phyloP scores from a whole-genome alignment of 352 stramenopile genomes.

The Albugo candida region DNA sequence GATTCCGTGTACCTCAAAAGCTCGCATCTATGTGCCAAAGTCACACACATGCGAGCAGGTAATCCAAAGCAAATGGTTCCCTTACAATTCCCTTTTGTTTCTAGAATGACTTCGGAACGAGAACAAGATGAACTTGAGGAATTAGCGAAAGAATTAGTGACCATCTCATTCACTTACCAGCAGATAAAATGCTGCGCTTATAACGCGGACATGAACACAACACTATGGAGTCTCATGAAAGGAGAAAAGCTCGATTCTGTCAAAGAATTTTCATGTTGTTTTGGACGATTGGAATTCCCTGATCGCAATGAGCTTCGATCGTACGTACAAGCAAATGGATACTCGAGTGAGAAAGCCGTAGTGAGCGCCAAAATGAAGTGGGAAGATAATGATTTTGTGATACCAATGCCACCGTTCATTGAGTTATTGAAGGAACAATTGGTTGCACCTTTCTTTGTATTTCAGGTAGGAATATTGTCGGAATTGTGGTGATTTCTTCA shows the following conservation, averaged over 20 bases:
- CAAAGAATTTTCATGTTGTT: conserved; percentile 4
- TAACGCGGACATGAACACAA: conserved; percentile 13
- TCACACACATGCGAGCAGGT: no score
- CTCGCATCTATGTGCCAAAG: no score
- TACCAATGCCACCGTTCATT: conserved; percentile 69
- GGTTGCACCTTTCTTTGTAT: conserved; percentile 93
- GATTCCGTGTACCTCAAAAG: neutral
- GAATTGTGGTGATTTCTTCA: neutral
- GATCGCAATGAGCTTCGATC: conserved; percentile 11
- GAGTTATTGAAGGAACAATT: conserved; percentile 84
- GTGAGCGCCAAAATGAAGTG: conserved; percentile 17
- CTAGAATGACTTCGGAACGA: no score
- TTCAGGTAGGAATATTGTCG: conserved; percentile 57
- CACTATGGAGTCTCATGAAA: neutral
- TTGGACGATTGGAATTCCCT: conserved; percentile 24
- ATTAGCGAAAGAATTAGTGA: no score
- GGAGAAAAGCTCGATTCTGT: no score
- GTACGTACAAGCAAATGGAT: conserved; percentile 13
- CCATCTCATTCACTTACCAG: conserved; percentile 37
- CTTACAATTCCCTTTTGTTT: no score
- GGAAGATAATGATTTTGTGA: conserved; percentile 65
- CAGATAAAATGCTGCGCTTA: conserved; percentile 60
- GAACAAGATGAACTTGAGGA: no score
- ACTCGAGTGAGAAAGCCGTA: conserved; percentile 3
- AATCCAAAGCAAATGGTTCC: no score